A percentile compares a stretch with the other conserved stretches of the same genome.
Evolutionary conservation across 148 eudicot genomes (phyloP).

Genomic region (Fagopyrum esculentum): DNA sequence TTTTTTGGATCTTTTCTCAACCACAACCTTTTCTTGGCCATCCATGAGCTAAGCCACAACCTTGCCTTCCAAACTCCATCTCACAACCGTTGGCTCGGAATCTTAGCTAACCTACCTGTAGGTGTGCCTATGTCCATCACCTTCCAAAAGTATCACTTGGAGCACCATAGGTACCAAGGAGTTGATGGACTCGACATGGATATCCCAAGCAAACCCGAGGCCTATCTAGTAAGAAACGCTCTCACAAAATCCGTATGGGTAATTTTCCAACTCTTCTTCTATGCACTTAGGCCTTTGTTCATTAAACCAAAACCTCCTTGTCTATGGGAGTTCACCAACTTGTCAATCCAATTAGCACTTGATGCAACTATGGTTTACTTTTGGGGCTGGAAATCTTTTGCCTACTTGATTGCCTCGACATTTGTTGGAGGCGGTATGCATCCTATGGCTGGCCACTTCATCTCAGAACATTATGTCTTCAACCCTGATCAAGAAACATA

Average conservation of each 20-base stretch:
- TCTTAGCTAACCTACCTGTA: conserved; percentile 87
- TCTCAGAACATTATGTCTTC: conserved; percentile 87
- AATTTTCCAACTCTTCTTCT: conserved; percentile 74
- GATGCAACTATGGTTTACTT: conserved; percentile 60
- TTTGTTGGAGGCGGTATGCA: conserved; percentile 97
- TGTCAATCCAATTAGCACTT: conserved; percentile 51
- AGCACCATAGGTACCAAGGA: conserved; percentile 92
- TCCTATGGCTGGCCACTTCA: conserved; percentile 95
- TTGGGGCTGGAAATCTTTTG: conserved; percentile 72
- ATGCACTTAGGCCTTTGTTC: conserved; percentile 79
- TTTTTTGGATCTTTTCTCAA: conserved; percentile 89
- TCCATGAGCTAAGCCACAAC: conserved; percentile 94
- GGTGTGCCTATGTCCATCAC: conserved; percentile 97
- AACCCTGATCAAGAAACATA: conserved; percentile 80
- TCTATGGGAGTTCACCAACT: conserved; percentile 73
- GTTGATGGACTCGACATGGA: conserved; percentile 93
- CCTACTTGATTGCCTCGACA: conserved; percentile 66
- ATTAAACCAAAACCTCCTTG: conserved; percentile 94
- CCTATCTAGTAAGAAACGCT: conserved; percentile 51
- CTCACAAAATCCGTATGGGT: conserved; percentile 83
- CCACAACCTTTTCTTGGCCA: conserved; percentile 95
- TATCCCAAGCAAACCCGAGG: conserved; percentile 69
- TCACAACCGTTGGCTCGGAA: conserved; percentile 88
- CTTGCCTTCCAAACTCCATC: conserved; percentile 85
- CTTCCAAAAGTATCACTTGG: conserved; percentile 94